Evolutionary conservation across 441 rosid genomes (phyloP).

Genomic region (Manihot esculenta): DNA sequence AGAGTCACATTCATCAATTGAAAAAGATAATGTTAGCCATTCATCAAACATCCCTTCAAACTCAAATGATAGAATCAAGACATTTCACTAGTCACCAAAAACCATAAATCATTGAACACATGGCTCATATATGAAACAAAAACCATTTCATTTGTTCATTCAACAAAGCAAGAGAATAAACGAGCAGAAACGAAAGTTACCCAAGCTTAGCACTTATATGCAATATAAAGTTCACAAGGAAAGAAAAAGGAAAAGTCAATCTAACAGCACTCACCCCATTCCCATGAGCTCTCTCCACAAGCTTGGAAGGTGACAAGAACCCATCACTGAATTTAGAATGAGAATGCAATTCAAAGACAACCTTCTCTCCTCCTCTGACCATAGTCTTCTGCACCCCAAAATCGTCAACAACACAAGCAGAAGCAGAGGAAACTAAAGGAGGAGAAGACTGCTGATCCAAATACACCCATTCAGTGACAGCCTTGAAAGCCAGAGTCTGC

Average conservation of each 20-base stretch:
- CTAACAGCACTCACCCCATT: conserved; percentile 61
- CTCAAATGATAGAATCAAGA: not conserved
- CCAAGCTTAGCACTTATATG: not conserved
- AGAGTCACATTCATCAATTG: too few relatives aligned
- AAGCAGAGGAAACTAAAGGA: conserved; percentile 20
- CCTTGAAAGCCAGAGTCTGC: conserved; percentile 59
- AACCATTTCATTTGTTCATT: not conserved
- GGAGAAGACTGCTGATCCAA: conserved; percentile 39
- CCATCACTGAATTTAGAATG: conserved; percentile 95
- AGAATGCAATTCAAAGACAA: conserved; percentile 81
- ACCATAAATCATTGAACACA: not conserved
- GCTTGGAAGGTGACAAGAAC: conserved; percentile 82
- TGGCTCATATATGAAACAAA: not conserved
- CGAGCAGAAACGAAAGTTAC: not conserved
- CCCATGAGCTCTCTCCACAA: conserved; percentile 79
- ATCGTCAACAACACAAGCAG: conserved; percentile 45
- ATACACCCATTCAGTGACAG: conserved; percentile 67
- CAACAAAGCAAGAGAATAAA: not conserved
- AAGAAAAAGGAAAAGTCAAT: not conserved
- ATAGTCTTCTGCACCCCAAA: conserved; percentile 49
- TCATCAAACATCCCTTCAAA: not conserved
- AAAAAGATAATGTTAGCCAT: too few relatives aligned
- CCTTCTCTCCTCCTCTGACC: conserved; percentile 38
- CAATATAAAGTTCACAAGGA: not conserved
- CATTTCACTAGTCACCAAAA: not conserved